Evolutionary conservation across 352 stramenopile genomes (phyloP).

Genomic region (Pythium grandisporangium): DNA sequence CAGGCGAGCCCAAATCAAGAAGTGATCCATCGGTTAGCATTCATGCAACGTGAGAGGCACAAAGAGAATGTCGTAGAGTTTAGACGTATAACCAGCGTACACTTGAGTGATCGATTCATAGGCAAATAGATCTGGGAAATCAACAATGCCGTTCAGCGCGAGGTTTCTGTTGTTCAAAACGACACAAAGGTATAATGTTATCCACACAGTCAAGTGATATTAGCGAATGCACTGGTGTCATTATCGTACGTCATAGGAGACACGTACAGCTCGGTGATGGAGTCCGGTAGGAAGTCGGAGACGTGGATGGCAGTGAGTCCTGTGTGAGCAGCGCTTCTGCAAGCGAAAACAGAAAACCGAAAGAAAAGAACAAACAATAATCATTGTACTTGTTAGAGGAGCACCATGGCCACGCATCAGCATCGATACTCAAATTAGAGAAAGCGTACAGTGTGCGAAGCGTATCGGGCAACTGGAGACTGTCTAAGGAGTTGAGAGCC

Average conservation of each 20-base stretch:
- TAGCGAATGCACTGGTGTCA: constrained; percentile 2
- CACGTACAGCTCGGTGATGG: not conserved
- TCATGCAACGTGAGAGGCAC: too few species aligned
- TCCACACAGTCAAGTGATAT: not conserved
- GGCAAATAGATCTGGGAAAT: constrained; percentile 6
- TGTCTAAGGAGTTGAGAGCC: not conserved
- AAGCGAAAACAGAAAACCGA: constrained; percentile 3
- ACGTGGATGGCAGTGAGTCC: constrained; percentile 3
- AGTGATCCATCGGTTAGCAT: not conserved
- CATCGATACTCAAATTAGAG: not conserved
- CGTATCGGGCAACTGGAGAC: not conserved
- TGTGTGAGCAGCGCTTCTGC: constrained; percentile 2
- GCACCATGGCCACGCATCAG: not conserved
- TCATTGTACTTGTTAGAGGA: not conserved
- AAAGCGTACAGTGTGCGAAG: not conserved
- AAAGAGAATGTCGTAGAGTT: too few species aligned
- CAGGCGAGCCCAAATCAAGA: not conserved
- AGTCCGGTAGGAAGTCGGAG: not conserved
- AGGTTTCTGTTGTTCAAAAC: constrained; percentile 1
- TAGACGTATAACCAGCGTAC: too few species aligned
- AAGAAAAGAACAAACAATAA: not conserved
- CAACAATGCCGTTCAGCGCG: constrained; percentile 4
- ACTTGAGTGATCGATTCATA: constrained; percentile 6
- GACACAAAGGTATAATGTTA: not conserved
- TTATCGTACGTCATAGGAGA: not conserved